Conservation (phyloP, 2,329 filamentous ascomycete species). For the Sphaerostilbella broomeana region DNA sequence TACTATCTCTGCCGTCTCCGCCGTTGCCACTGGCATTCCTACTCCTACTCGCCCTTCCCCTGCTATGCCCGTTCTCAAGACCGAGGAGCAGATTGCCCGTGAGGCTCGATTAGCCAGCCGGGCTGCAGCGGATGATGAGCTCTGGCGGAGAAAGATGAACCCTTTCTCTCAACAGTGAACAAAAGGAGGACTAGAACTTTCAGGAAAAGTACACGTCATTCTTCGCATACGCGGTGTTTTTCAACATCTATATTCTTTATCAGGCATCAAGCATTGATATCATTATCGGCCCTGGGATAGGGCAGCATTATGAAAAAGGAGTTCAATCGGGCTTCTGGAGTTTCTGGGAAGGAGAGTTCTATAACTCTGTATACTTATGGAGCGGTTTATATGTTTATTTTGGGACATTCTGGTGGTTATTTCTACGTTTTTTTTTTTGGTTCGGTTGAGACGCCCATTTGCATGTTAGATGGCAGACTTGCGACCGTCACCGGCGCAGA, state of each 20-base stretch:
- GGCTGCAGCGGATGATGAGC: slow-evolving; percentile 38
- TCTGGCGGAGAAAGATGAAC: slow-evolving; percentile 40
- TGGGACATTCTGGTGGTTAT: neutral
- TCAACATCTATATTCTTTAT: neutral
- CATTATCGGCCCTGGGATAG: slow-evolving; percentile 4
- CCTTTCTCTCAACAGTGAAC: slow-evolving; percentile 17
- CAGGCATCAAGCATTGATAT: neutral
- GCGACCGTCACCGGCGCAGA: slow-evolving; percentile 6
- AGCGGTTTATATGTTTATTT: slow-evolving; percentile 1
- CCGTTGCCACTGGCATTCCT: no score
- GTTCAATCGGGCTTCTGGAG: neutral
- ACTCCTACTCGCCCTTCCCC: no score
- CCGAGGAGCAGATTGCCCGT: slow-evolving; percentile 43
- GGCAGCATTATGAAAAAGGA: neutral
- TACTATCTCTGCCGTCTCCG: no score
- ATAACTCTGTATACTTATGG: no score
- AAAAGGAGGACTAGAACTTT: no score
- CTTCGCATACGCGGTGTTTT: neutral
- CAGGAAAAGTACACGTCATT: no score
- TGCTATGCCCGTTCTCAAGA: slow-evolving; percentile 29
- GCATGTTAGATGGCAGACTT: slow-evolving; percentile 10
- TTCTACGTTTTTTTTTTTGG: neutral
- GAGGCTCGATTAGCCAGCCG: slow-evolving; percentile 34
- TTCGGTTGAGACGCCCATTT: slow-evolving; percentile 1
- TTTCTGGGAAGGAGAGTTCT: no score